Evolutionary conservation across 768 basidiomycete species (phyloP), one percentile per base, ranked within the genome.

Genomic region (Harrya chromipes): DNA sequence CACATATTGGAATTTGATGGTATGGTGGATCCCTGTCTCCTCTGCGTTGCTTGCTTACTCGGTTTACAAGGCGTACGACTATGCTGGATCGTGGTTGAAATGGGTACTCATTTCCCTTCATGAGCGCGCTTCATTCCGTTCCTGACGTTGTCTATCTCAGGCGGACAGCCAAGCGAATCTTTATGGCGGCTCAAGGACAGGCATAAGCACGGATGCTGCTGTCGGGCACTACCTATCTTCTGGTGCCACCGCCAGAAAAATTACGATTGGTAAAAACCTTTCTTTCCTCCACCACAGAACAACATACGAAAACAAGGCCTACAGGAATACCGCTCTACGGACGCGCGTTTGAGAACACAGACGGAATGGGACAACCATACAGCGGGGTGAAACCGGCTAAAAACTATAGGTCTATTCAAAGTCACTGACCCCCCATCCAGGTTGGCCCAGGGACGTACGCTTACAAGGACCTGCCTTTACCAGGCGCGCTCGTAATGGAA

Each of bases 1-100:
- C 43, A 77, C 73, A 40, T 87, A 82, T 70, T 91, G 88, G 88
- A 90, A 92, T 61, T 64, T 92, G 45, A 91, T 92, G 90, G 86
- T 81, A 39, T 20, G 62, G 23, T 1, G 6, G 13, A 39, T 29
- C 51, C 41, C 14, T 16, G 20, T 40, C 33, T 29, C 19, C 9
- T 33, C 6, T 26, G 31, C 6, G 2, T 17, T 23, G 24, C 9
- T 34, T 16, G 19, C 45, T 43, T 6, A 58, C 23, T 21, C 46
- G 43, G 41, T 29, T 38, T 16, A 36, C 16, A 53, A 85, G 84
- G 82, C 82, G 14, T 86, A 86, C 54, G 85, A 89, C 62, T 90
- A 87, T 63, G 78, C 87, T 38, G 88, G 87, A 1, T 83, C 85
- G 1, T 93, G 89, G 89, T 65, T 85, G 27, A 76, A 73, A n/a